Conservation (phyloP, 2,329 filamentous ascomycete genomes). For the Eurotiales sp. region DNA sequence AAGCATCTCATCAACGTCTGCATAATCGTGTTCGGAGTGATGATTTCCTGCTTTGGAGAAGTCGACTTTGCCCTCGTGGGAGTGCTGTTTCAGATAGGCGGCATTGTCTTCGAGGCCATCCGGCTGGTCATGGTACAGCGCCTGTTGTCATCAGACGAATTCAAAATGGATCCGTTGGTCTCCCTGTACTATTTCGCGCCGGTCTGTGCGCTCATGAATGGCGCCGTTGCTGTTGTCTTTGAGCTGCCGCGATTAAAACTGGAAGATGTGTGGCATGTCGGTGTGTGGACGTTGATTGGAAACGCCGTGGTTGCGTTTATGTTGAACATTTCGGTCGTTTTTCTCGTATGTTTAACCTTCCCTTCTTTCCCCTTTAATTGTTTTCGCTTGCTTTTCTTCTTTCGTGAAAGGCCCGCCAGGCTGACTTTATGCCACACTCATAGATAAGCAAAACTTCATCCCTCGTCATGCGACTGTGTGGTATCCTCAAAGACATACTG, state of each 20-base stretch:
- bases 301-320: slow-evolving; percentile 75
- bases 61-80: slow-evolving; percentile 73
- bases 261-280: slow-evolving; percentile 63
- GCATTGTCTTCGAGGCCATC: slow-evolving; percentile 75
- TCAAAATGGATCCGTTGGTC: slow-evolving; percentile 85
- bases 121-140: slow-evolving; percentile 82
- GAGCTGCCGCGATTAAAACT: slow-evolving; percentile 65
- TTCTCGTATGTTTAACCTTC: slow-evolving; percentile 59
- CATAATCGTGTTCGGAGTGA: slow-evolving; percentile 88
- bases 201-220: slow-evolving; percentile 77
- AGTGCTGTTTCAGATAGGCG: slow-evolving; percentile 67
- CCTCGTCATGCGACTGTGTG: slow-evolving; percentile 77
- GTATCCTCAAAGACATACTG: slow-evolving; percentile 83
- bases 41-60: slow-evolving; percentile 92
- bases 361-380: not conserved
- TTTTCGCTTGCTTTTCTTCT: too few species aligned
- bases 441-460: slow-evolving; percentile 86
- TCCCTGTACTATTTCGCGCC: slow-evolving; percentile 88
- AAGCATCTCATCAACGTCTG: slow-evolving; percentile 89
- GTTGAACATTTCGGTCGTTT: slow-evolving; percentile 78
- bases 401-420: too few species aligned
- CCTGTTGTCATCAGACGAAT: slow-evolving; percentile 69
- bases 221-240: slow-evolving; percentile 62
- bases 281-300: slow-evolving; percentile 61
- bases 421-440: too few species aligned